Base-by-base conservation (phyloP, 2,329 filamentous ascomycete species). In the Diatrype stigma region DNA sequence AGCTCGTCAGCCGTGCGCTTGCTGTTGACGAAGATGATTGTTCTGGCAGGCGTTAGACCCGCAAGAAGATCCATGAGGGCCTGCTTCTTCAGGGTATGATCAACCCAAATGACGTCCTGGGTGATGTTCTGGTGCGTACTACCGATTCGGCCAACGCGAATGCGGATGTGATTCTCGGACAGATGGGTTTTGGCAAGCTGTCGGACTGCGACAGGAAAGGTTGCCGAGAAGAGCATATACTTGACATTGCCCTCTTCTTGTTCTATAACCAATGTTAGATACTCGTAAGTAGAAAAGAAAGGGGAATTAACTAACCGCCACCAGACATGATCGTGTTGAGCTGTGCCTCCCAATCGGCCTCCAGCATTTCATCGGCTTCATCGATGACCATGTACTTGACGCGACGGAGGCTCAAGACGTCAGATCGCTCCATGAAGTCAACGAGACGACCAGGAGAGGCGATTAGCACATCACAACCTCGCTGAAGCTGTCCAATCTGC, bases 321-420 rank as follows among this genome's bases (percentile, higher is more conserved):
- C 90, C 91, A 46, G 78, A 77, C 68, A 97, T 84, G 52, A 97
- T 87, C 62, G 82, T 84, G 42, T 78, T 77, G 53, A 97, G 78
- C 3, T 92, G 84, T 0, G 84, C 78, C 37, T 86, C 80, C 90
- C 94, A 97, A 61, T 92, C 89, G 1, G 76, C 66, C 0, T 86
- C 77, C 0, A 99, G 79, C 78, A 99, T 86, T 73, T 99, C 93
- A 64, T 99, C 94, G 0, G 94, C 94, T 66, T 99, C 94, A 53
- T 97, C 94, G 55, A 99, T 85, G 57, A 97, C 82, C 57, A 82
- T 82, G 71, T 85, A 94, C 70, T 86, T 86, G 54, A 96, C 79
- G 38, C 93, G 89, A 21, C 78, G 78, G 47, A 96, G 76, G 0
- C 85, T 88, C 2, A 96, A 72, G 14, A 87, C 63, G 16, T 84